Conservation (phyloP, 192 early-diverging fungal species). For the Coemansia furcata region DNA sequence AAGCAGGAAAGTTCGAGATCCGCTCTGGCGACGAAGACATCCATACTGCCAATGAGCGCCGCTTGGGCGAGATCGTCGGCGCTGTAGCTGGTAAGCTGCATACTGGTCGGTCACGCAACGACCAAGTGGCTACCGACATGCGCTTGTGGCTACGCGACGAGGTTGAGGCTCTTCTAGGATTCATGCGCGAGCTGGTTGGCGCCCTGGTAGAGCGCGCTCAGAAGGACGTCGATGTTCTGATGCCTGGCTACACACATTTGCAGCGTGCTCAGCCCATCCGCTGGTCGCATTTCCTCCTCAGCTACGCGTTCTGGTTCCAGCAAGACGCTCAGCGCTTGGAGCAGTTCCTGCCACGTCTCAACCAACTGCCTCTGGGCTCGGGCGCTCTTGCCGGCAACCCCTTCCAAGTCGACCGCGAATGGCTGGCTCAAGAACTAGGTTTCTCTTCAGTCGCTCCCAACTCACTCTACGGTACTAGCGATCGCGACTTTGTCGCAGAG, state of each 20-base stretch:
- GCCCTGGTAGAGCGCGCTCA: slow-evolving; percentile 78
- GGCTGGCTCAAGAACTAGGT: slow-evolving; percentile 83
- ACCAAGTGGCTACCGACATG: slow-evolving; percentile 98
- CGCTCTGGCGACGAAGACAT: slow-evolving; percentile 92
- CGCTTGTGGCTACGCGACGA: slow-evolving; percentile 90
- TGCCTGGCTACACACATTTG: slow-evolving; percentile 99
- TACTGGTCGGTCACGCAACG: slow-evolving; percentile 93
- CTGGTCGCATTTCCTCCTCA: slow-evolving; percentile 90
- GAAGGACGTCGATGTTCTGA: slow-evolving; percentile 87
- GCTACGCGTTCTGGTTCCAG: slow-evolving; percentile 89
- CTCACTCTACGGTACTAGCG: slow-evolving; percentile 86
- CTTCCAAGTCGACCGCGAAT: slow-evolving; percentile 92
- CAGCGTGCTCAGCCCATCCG: slow-evolving; percentile 98
- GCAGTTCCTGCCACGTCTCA: slow-evolving; percentile 77
- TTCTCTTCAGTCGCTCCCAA: slow-evolving; percentile 85
- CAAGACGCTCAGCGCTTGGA: slow-evolving; percentile 82
- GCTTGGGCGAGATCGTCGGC: slow-evolving; percentile 90
- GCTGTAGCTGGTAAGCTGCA: slow-evolving; percentile 94
- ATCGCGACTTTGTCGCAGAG: slow-evolving; percentile 98
- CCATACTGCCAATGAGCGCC: slow-evolving; percentile 97
- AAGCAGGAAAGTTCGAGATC: slow-evolving; percentile 65
- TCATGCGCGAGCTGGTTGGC: slow-evolving; percentile 75
- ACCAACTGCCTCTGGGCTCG: slow-evolving; percentile 84
- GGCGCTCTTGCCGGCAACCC: slow-evolving; percentile 97
- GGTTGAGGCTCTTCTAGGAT: slow-evolving; percentile 57